These are phyloP conservation scores for Aspergillus bridgeri DNA, from an alignment of 495 filamentous ascomycete genomes.

Conservation along the genomic window DNA sequence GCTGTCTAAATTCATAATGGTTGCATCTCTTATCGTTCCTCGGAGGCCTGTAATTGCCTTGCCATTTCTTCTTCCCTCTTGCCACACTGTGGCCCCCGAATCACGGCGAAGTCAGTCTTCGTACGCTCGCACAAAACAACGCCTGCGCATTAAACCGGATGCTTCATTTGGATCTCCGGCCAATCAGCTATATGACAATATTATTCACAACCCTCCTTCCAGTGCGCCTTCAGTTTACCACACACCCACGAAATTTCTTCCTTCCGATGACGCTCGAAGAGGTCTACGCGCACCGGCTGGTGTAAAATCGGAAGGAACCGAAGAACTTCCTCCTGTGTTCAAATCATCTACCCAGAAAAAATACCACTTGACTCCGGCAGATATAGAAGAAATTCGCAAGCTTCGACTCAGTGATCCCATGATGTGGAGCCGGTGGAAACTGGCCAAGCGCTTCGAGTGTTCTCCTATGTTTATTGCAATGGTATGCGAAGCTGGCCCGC, in stretches of 20 bases:
- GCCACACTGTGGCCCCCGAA: constrained; percentile 30
- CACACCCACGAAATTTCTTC: constrained; percentile 89
- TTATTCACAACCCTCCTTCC: constrained; percentile 96
- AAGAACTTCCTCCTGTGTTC: constrained; percentile 54
- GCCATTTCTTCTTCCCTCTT: constrained; percentile 39
- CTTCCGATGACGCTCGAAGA: constrained; percentile 69
- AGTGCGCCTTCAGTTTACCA: constrained; percentile 75
- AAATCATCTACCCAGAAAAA: constrained; percentile 53
- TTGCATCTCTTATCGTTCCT: constrained; percentile 26
- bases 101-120: constrained; percentile 62
- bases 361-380: constrained; percentile 70
- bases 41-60: constrained; percentile 42
- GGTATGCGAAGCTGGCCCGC: constrained; percentile 45
- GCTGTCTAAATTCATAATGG: constrained; percentile 20
- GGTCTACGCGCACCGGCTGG: constrained; percentile 41
- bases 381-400: constrained; percentile 75
- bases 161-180: constrained; percentile 58
- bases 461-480: constrained; percentile 66
- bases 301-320: constrained; percentile 16
- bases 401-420: constrained; percentile 65
- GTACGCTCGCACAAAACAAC: constrained; percentile 65
- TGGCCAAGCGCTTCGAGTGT: constrained; percentile 77
- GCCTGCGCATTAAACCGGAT: constrained; percentile 69
- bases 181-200: constrained; percentile 51
- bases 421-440: constrained; percentile 64